Evolutionary conservation across 1,139 yeast species (phyloP), one percentile per base, ranked within the genome.

Genomic region (Blastobotrys raffinosifermentans): DNA sequence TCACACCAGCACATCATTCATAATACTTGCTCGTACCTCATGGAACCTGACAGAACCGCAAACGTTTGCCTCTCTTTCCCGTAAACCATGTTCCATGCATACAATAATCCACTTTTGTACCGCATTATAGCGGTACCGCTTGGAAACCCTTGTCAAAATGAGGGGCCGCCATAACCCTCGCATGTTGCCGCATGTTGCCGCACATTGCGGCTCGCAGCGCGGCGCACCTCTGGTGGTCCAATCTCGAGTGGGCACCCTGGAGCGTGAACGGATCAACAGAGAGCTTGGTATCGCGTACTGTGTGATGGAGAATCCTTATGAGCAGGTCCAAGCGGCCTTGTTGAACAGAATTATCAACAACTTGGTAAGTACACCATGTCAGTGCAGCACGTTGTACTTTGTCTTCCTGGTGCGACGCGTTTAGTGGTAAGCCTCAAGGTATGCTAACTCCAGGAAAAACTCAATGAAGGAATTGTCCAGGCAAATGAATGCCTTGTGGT

Each of bases 291-390:
- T n/a, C 16, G 4, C 15, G n/a, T 14, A 2, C 13, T 9, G 4
- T 10, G 40, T 26, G 37, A 81, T 84, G 94, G 91, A 84, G 62
- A 86, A 86, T 53, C 96, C 96, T 3, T 93, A 86, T 55, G 94
- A 84, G 52, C 85, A 82, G 54, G 84, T 77, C 6, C 96, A 87
- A 54, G 80, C 76, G 46, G 87, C 87, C 13, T 67, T 86, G 29
- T 68, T 84, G 41, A 73, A 86, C 17, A 75, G 96, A 46, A 83
- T 86, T 25, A 77, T 83, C 39, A 76, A 74, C 55, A 84, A 84
- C 49, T 77, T 84, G 60, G 86, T 49, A 41, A 26, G 51, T 45
- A 20, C 20, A 2, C 29, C 18, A 2, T 31, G 32, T 19, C 19
- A 18, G 9, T 23, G 19, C 10, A 19, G 30, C 9, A 25, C 18